Evolutionary conservation across 2,329 filamentous ascomycete species (phyloP).

Genomic region (Cladorrhinum sp.): DNA sequence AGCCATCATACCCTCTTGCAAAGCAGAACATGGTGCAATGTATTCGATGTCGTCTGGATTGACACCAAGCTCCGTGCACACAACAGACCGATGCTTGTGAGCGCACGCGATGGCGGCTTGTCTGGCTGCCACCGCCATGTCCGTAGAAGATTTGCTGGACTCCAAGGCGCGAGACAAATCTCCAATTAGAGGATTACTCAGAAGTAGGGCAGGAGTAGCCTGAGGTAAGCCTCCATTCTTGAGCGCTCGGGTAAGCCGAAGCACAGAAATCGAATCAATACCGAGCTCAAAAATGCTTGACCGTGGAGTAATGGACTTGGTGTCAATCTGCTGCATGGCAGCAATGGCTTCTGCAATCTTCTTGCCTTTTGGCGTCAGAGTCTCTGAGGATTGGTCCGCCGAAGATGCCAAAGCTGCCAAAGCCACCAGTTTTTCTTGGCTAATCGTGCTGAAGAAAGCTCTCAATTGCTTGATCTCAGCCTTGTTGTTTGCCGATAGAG

Average conservation of each 20-base stretch:
- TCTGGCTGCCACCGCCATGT: conserved; percentile 44
- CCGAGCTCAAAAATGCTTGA: conserved; percentile 82
- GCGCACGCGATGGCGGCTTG: conserved; percentile 62
- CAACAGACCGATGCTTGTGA: conserved; percentile 55
- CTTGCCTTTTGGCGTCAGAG: conserved; percentile 37
- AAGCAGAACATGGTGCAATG: conserved; percentile 76
- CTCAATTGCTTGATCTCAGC: conserved; percentile 71
- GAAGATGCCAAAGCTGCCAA: conserved; percentile 55
- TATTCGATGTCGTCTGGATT: conserved; percentile 59
- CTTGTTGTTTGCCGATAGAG: conserved; percentile 87
- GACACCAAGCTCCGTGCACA: conserved; percentile 52
- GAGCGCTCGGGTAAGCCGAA: conserved; percentile 64
- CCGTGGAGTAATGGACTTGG: conserved; percentile 41
- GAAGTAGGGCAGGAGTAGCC: conserved; percentile 63
- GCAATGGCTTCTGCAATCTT: conserved; percentile 54
- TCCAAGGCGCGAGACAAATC: conserved; percentile 44
- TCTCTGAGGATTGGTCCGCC: conserved; percentile 27
- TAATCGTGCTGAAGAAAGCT: conserved; percentile 60
- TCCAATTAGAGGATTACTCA: conserved; percentile 56
- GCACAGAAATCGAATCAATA: conserved; percentile 81
- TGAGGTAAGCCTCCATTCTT: conserved; percentile 58
- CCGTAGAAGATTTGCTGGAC: conserved; percentile 11
- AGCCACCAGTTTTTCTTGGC: conserved; percentile 58
- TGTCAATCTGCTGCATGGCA: conserved; percentile 47
- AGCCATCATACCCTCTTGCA: conserved; percentile 84